Base-by-base conservation (phyloP, 2,329 filamentous ascomycete genomes). In the Exophiala alcalophila region DNA sequence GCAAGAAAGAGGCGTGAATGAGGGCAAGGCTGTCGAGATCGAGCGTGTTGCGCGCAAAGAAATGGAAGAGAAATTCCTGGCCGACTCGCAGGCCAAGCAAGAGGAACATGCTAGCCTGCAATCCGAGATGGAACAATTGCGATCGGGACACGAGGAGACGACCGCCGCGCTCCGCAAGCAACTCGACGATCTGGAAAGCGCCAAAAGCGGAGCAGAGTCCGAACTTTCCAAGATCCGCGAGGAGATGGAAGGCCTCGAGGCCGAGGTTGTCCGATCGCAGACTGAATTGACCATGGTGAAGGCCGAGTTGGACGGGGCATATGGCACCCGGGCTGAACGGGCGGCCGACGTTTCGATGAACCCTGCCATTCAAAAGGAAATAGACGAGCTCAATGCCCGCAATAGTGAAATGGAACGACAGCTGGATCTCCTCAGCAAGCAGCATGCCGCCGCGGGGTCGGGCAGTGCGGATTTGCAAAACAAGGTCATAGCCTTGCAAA, bases 281-380 rank as follows among this genome's bases (percentile, higher is more conserved):
- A 86, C 82, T 2, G 83, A 97, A 69, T 76, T 97, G 28, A 94
- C 91, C n/a, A 83, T 97, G 54, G 88, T 86, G 18, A 80, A 81
- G 59, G 87, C 90, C 39, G 91, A 97, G 64, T 85, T 97, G 18
- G 92, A 95, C 57, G 88, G 88, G 50, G 94, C 94, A 60, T 96
- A 97, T 61, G 92, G 92, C 27, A 78, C 74, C n/a, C 73, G 82
- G 37, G 76, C 80, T 7, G 73, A 86, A 60, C 77, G 83, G 21
- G 80, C 81, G 9, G 81, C 80, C n/a, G 80, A 83, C 59, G 76
- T 76, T 8, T 77, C 77, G 7, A 53, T 53, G 52, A 78, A 78
- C 35, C 76, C 74, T 3, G 70, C 69, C 15, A 70, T 81, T 29
- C 76, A 78, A 56, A 75, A 71, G 40, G 77, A 83, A 57, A 69